Evolutionary conservation across 345 rosid species (phyloP).

Genomic region (Sisymbrium irio): DNA sequence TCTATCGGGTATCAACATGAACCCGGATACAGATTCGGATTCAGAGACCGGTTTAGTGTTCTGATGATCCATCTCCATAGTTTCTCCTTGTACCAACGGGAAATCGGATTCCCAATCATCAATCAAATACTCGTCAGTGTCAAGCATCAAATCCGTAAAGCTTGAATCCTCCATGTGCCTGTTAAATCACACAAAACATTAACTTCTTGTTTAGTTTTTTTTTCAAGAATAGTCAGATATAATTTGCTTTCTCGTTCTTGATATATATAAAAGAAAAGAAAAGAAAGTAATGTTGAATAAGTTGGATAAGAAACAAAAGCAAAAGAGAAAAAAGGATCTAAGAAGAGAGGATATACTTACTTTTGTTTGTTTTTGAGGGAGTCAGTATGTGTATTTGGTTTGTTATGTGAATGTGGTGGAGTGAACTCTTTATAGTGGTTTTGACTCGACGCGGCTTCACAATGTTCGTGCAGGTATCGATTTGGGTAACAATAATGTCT

Average conservation of each 20-base stretch:
- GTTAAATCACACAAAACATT: not conserved
- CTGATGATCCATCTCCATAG: conserved; percentile 2
- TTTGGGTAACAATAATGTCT: not conserved
- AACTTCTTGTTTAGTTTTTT: not conserved
- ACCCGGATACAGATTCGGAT: not conserved
- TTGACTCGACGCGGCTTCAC: conserved; percentile 4
- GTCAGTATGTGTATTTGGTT: conserved; percentile 6
- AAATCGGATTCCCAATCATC: conserved; percentile 33
- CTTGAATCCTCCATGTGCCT: conserved; percentile 32
- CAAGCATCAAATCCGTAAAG: conserved; percentile 30
- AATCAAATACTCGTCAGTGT: conserved; percentile 29
- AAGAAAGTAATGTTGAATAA: not conserved
- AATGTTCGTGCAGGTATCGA: not conserved
- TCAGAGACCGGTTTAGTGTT: not conserved
- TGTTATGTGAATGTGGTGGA: conserved; percentile 8
- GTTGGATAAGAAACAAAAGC: not conserved
- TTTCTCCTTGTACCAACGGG: not conserved
- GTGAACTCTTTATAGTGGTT: conserved; percentile 26
- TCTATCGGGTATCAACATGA: not conserved
- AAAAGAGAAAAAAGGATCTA: not conserved
- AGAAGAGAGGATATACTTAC: not conserved
- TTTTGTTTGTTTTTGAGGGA: not conserved
- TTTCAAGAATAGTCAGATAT: not conserved
- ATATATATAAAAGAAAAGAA: not conserved
- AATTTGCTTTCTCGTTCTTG: not conserved